Evolutionary conservation across 2,329 filamentous ascomycete species (phyloP).

Genomic region (Penicillium sp.): DNA sequence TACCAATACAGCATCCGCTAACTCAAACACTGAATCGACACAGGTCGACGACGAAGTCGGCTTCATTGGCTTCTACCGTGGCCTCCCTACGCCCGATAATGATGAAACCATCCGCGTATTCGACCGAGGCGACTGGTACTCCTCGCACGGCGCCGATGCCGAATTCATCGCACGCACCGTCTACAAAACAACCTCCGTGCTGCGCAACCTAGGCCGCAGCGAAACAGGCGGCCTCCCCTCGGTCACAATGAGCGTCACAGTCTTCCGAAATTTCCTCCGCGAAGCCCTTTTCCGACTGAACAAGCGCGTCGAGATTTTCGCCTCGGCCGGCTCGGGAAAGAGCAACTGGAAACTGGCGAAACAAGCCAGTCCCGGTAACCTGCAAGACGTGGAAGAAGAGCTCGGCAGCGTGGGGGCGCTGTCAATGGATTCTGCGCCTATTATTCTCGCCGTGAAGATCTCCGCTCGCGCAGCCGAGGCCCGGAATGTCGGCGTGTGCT

Average conservation of each 20-base stretch:
- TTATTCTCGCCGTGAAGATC: conserved; percentile 93
- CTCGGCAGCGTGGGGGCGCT: conserved; percentile 60
- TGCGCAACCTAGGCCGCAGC: conserved; percentile 82
- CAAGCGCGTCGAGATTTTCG: conserved; percentile 89
- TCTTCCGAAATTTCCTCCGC: conserved; percentile 91
- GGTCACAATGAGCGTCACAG: conserved; percentile 91
- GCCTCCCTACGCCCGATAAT: conserved; percentile 68
- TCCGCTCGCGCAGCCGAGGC: conserved; percentile 83
- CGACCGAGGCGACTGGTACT: conserved; percentile 92
- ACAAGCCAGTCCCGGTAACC: conserved; percentile 89
- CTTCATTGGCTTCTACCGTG: conserved; percentile 95
- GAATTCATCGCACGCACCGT: conserved; percentile 62
- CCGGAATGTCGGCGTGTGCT: conserved; percentile 88
- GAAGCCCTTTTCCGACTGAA: conserved; percentile 90
- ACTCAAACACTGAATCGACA: conserved; percentile 8
- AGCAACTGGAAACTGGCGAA: conserved; percentile 85
- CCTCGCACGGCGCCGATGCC: conserved; percentile 55
- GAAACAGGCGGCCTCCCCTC: conserved; percentile 85
- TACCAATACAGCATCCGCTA: background rate
- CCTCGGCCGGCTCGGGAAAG: conserved; percentile 71
- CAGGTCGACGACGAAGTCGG: conserved; percentile 94
- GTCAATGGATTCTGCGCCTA: conserved; percentile 83
- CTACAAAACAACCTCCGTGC: conserved; percentile 96
- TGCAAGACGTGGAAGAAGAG: conserved; percentile 96
- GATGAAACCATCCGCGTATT: conserved; percentile 77